Conservation (phyloP, 140 eudicot species). For the Stevia rebaudiana region DNA sequence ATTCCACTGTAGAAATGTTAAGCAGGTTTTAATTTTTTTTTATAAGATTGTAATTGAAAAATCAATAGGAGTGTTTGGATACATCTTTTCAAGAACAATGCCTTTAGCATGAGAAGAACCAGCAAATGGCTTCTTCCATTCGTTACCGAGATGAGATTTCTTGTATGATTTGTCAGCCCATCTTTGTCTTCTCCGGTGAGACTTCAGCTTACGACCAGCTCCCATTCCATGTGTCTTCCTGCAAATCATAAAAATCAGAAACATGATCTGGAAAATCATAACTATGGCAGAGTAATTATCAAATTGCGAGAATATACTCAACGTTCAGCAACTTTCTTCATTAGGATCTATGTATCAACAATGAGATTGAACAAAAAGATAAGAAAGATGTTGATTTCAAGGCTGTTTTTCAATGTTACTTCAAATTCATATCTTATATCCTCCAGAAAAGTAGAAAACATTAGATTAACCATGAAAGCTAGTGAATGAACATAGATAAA, state of each 20-base stretch:
- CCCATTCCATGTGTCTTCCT: slow-evolving; percentile 65
- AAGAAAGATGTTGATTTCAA: not conserved
- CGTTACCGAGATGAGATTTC: slow-evolving; percentile 66
- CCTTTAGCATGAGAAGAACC: slow-evolving; percentile 66
- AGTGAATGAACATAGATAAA: too few relatives aligned
- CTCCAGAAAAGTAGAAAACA: too few relatives aligned
- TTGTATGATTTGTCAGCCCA: slow-evolving; percentile 53
- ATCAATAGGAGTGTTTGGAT: slow-evolving; percentile 7
- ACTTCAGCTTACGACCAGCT: slow-evolving; percentile 53
- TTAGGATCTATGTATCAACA: not conserved
- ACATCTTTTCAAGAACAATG: slow-evolving; percentile 63
- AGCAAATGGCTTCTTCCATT: slow-evolving; percentile 67
- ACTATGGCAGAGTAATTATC: too few relatives aligned
- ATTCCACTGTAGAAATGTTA: slow-evolving; percentile 41
- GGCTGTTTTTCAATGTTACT: too few relatives aligned
- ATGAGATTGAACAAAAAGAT: not conserved
- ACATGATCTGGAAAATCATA: too few relatives aligned
- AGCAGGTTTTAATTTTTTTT: slow-evolving; percentile 3
- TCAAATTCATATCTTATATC: too few relatives aligned
- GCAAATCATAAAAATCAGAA: not conserved
- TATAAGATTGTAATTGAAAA: not conserved
- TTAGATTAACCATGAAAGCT: too few relatives aligned
- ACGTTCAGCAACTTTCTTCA: not conserved
- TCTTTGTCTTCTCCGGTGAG: slow-evolving; percentile 48
- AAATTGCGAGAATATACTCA: too few relatives aligned